Base-by-base conservation (phyloP, 2,329 filamentous ascomycete genomes). In the Aschersonia sp. region DNA sequence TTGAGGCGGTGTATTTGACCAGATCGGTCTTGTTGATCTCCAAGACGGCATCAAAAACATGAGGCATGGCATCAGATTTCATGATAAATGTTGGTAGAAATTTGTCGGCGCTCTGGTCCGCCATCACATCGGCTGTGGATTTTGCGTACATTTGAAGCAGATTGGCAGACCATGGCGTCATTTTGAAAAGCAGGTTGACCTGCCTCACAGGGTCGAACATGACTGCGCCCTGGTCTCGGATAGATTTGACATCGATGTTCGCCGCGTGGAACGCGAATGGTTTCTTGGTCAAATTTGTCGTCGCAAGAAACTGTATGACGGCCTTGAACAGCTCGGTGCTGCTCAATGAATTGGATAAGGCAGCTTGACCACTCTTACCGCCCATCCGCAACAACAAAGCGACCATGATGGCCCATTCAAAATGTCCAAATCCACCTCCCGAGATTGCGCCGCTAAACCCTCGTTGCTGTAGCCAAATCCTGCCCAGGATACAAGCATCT, bases 251-350 rank as follows among this genome's bases (percentile, higher is more conserved):
- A 40, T 55, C 57, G 2, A 53, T 49, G 38, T 59, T 58, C 2
- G 58, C 48, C 56, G 59, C 64, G 56, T 59, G 68, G 48, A 80
- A 69, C 1, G 74, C 54, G 35, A 82, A 73, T 0, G 85, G 80
- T 54, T 78, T 84, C 56, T 78, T 82, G 49, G 69, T 71, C 48
- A 96, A 69, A 57, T 95, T 82, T 40, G 78, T 82, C 1, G 78
- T 75, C 1, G 84, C 80, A 20, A 98, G 69, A 55, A 91, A 92
- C 60, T 96, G 91, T n/a, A 98, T 69, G 1, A 83, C 81, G 3
- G 88, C 89, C 65, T 96, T 97, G 74, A 98, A 96, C 43, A 97
- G 74, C 64, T 97, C 91, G 30, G 91, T 92, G 64, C 84, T 85
- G 67, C 85, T 95, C 57, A 95, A 84, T 5, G 86, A 86, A 4